Base-by-base conservation (phyloP, 31 red algal species). In the Endocladia muricata region DNA sequence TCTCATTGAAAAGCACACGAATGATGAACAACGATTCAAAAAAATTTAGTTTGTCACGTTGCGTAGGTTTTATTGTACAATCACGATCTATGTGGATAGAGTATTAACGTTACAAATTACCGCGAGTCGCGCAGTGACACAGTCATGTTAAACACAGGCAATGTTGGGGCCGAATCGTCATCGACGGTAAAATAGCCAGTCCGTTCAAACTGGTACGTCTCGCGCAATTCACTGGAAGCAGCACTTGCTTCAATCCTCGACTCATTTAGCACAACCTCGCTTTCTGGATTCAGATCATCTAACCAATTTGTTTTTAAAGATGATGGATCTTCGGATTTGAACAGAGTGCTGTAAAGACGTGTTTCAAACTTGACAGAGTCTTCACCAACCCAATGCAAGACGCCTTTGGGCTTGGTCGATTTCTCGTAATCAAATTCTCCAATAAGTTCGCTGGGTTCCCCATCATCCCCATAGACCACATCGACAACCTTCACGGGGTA, bases 171-270 rank as follows among this genome's bases (percentile, higher is more conserved):
- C 22, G 61, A 73, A 39, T 96, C 93, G 15, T 74, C 61, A 43
- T 98, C 96, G 4, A 77, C 79, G 15, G 71, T 70, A 47, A 94
- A 98, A 42, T 84, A 98, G 19, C 96, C 96, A 15, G 82, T 86
- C 47, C 96, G 61, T 65, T 98, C 96, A 84, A 98, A 98, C 75
- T 98, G 96, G 41, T 89, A 93, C 3, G 63, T 74, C 33, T 69
- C 70, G 35, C 85, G 82, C 1, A 17, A 41, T 23, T 41, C 41
- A 3, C 56, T 41, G 3, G 21, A n/a, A n/a, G 42, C 61, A 9
- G 41, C 84, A 71, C 73, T 54, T 8, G 31, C 21, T 61, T 96
- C 93, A 52, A 88, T 77, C 9, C 71, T 61, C 62, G 75, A 75
- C 3, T 78, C 41, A 29, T 54, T 40, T 15, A 88, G 32, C 37